Evolutionary conservation across 176 grass and related monocot genomes (phyloP).

Genomic region (Poa pratensis): DNA sequence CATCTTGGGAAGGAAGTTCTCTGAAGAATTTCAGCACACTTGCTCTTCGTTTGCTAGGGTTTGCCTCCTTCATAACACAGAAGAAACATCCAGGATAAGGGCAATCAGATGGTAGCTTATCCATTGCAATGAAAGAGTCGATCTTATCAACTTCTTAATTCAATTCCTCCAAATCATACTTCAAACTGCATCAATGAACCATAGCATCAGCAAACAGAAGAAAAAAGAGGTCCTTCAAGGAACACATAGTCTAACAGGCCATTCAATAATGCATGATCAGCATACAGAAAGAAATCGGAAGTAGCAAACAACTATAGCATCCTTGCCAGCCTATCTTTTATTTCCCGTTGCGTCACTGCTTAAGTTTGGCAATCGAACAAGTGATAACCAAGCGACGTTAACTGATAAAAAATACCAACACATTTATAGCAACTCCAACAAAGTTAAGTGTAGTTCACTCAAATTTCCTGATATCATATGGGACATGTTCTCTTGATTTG

Average conservation of each 20-base stretch:
- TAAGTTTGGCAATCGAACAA: not conserved
- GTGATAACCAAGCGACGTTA: not conserved
- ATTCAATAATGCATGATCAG: not conserved
- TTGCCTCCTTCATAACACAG: slow-evolving; percentile 97
- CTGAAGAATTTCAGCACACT: slow-evolving; percentile 94
- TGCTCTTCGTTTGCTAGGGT: slow-evolving; percentile 84
- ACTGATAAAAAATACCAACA: not conserved
- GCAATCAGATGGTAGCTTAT: slow-evolving; percentile 85
- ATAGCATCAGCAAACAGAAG: not conserved
- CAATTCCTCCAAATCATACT: slow-evolving; percentile 34
- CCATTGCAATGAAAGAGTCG: slow-evolving; percentile 41
- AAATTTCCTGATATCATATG: not conserved
- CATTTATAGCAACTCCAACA: slow-evolving; percentile 10
- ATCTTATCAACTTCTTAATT: slow-evolving; percentile 28
- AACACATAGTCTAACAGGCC: not conserved
- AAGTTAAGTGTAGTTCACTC: slow-evolving; percentile 1
- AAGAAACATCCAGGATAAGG: slow-evolving; percentile 99
- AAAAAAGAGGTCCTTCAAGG: not conserved
- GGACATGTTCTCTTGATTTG: not conserved
- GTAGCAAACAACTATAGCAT: slow-evolving; percentile 4
- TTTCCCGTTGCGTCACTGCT: not conserved
- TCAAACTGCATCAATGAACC: slow-evolving; percentile 47
- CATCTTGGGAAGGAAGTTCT: slow-evolving; percentile 93
- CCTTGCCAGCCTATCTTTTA: not conserved
- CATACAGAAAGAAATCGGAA: not conserved